Conservation (phyloP, 257 asterid genomes). For the Pogostemon cablin region DNA sequence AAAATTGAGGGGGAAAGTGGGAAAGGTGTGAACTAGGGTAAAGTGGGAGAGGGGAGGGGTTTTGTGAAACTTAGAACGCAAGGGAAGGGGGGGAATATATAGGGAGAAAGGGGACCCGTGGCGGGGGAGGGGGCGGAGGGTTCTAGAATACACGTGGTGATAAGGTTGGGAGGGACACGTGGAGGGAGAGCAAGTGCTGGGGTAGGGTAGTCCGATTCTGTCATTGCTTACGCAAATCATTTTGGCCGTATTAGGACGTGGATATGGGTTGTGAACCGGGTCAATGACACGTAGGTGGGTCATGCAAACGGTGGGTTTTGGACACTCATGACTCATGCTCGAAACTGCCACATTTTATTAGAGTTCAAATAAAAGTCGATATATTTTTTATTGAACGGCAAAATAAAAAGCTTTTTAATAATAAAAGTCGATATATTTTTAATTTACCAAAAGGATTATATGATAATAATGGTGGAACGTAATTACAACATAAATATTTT, state of each 20-base stretch:
- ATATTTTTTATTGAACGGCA: no score
- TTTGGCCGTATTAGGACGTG: constrained; percentile 56
- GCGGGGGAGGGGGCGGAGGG: constrained; percentile 31
- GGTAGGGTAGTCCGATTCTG: constrained; percentile 37
- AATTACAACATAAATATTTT: no score
- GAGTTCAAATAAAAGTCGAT: no score
- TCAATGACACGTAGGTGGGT: constrained; percentile 47
- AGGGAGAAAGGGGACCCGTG: constrained; percentile 55
- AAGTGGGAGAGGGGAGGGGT: constrained; percentile 32
- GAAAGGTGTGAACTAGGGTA: not conserved
- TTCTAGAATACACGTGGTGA: constrained; percentile 53
- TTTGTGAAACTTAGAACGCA: constrained; percentile 63
- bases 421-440: no score
- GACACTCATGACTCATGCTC: constrained; percentile 6
- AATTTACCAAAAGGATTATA: no score
- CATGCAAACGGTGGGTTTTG: constrained; percentile 55
- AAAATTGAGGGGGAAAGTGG: not conserved
- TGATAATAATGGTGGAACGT: no score
- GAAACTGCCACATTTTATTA: no score
- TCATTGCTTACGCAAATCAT: constrained; percentile 56
- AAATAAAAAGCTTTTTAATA: no score
- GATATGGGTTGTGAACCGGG: constrained; percentile 33
- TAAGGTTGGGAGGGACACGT: constrained; percentile 54
- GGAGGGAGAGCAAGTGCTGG: constrained; percentile 34
- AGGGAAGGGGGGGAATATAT: constrained; percentile 55